A percentile compares a stretch with the other conserved stretches of the same genome.
Conservation (phyloP, 169 alveolate genomes). For the Plasmodium falciparum region DNA sequence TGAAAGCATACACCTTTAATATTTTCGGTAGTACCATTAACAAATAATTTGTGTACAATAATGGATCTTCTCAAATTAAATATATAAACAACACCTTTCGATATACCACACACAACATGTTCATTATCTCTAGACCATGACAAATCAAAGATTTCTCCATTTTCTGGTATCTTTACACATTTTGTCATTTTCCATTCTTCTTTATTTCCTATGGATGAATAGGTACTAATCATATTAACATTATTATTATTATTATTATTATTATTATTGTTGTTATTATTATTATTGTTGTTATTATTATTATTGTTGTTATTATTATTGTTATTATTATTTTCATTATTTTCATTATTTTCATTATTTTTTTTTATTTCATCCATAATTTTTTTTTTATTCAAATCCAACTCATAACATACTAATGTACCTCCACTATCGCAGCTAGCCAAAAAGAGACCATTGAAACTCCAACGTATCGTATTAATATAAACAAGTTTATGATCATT, state of each 20-base stretch:
- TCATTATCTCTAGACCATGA: slow-evolving; percentile 71
- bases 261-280: neutral
- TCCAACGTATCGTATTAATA: slow-evolving; percentile 72
- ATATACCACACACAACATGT: slow-evolving; percentile 72
- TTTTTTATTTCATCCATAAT: slow-evolving; percentile 11
- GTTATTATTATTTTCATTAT: neutral
- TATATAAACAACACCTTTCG: slow-evolving; percentile 49
- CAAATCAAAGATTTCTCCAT: slow-evolving; percentile 69
- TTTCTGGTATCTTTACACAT: slow-evolving; percentile 48
- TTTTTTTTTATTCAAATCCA: slow-evolving; percentile 34
- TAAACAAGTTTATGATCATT: slow-evolving; percentile 66
- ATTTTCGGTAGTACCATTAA: slow-evolving; percentile 65
- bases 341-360: neutral
- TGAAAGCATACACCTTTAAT: slow-evolving; percentile 71
- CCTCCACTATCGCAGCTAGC: slow-evolving; percentile 77
- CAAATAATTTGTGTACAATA: slow-evolving; percentile 49
- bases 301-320: neutral
- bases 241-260: neutral
- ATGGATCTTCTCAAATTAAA: slow-evolving; percentile 40
- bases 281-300: too few relatives aligned
- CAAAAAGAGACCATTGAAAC: slow-evolving; percentile 62
- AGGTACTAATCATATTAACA: too few relatives aligned
- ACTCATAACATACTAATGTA: slow-evolving; percentile 57
- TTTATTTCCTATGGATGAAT: slow-evolving; percentile 20
- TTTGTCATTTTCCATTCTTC: slow-evolving; percentile 74